Conservation (phyloP, 2,329 filamentous ascomycete genomes). For the Talaromyces marneffei region DNA sequence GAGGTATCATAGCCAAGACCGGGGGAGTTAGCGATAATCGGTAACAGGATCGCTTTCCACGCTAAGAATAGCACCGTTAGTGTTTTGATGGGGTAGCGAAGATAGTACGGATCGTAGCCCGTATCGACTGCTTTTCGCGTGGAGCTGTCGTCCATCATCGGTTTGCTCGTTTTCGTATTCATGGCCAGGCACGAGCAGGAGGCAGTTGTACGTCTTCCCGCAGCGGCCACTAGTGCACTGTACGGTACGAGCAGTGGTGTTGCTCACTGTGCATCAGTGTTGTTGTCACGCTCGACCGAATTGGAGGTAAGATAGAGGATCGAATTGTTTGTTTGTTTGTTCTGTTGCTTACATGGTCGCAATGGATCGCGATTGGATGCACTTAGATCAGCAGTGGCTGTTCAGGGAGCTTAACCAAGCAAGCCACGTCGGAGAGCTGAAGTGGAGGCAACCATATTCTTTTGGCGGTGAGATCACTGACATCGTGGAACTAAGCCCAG, state of each 20-base stretch:
- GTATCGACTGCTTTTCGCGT: not conserved
- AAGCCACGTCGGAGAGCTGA: not conserved
- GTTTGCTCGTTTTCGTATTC: not conserved
- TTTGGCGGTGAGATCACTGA: not conserved
- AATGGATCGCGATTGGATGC: not conserved
- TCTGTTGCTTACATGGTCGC: not conserved
- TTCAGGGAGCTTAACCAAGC: not conserved
- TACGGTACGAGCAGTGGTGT: not conserved
- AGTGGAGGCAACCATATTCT: not conserved
- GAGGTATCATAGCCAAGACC: conserved; percentile 61
- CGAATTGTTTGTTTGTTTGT: no score
- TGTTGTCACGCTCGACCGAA: not conserved
- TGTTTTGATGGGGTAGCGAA: conserved; percentile 26
- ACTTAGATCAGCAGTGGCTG: not conserved
- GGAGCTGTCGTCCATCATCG: not conserved
- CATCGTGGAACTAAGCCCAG: not conserved
- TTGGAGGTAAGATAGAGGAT: not conserved
- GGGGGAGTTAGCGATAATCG: conserved; percentile 47
- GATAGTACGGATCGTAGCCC: not conserved
- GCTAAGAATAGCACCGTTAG: conserved; percentile 41
- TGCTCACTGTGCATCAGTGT: not conserved
- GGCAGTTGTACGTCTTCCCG: not conserved
- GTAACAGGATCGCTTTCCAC: conserved; percentile 54
- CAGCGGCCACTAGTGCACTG: not conserved
- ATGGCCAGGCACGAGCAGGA: not conserved